These are phyloP conservation scores for Penicillium sp. DNA, from an alignment of 2,329 filamentous ascomycete genomes.

Conservation along the genomic window DNA sequence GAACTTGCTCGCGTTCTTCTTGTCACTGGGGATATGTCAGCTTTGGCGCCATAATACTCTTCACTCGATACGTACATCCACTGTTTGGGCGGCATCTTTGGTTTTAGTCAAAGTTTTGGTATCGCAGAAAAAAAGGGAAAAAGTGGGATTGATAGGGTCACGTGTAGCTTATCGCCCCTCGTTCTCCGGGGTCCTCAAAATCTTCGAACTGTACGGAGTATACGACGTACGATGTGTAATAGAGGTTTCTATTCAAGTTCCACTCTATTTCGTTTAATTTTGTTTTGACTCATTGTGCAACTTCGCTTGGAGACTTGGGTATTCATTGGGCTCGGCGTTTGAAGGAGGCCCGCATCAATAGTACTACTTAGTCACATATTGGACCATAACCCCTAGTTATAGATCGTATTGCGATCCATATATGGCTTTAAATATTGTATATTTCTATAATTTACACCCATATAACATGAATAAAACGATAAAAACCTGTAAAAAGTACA, in stretches of 20 bases:
- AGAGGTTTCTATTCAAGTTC: background rate
- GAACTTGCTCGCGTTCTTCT: slow-evolving; percentile 90
- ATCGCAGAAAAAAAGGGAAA: slow-evolving; percentile 26
- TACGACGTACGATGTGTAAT: too few relatives aligned
- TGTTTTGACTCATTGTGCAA: slow-evolving; percentile 5
- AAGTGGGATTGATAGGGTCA: slow-evolving; percentile 33
- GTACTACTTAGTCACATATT: background rate
- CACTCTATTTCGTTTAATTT: background rate
- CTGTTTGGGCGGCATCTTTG: slow-evolving; percentile 70
- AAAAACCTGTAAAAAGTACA: background rate
- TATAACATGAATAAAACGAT: background rate
- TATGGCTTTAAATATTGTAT: background rate
- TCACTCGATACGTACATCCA: slow-evolving; percentile 62
- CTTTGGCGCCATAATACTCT: background rate
- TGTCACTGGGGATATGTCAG: slow-evolving; percentile 60
- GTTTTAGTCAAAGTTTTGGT: slow-evolving; percentile 10
- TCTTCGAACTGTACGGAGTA: background rate
- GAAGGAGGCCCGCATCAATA: slow-evolving; percentile 3
- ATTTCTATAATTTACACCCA: background rate
- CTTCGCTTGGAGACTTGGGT: slow-evolving; percentile 13
- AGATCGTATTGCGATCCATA: background rate
- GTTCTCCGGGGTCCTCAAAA: slow-evolving; percentile 25
- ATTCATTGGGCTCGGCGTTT: slow-evolving; percentile 9
- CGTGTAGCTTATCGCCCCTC: slow-evolving; percentile 33
- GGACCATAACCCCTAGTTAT: background rate